These are phyloP conservation scores for Cystobasidium ongulense DNA, from an alignment of 768 basidiomycete genomes.

Conservation along the genomic window DNA sequence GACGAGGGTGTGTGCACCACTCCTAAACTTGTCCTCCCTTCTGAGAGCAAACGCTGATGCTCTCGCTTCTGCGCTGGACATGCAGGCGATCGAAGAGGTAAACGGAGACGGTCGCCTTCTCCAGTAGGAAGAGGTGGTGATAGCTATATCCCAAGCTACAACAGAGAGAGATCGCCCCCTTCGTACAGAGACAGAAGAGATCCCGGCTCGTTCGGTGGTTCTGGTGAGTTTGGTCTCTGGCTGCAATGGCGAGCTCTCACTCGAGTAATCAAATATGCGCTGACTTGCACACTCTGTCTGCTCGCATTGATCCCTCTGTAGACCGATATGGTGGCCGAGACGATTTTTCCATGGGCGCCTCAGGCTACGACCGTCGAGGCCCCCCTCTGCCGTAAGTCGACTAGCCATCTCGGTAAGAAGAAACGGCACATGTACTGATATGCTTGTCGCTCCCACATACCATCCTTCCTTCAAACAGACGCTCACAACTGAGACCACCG, in stretches of 20 bases:
- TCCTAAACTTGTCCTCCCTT: not conserved
- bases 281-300: no score
- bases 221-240: not conserved
- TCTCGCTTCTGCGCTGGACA: not conserved
- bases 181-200: slow-evolving; percentile 11
- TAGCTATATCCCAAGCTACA: slow-evolving; percentile 21
- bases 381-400: not conserved
- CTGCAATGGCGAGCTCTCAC: not conserved
- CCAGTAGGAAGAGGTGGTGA: slow-evolving; percentile 12
- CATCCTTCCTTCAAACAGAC: not conserved
- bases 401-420: not conserved
- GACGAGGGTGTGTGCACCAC: slow-evolving; percentile 13
- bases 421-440: not conserved
- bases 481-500: slow-evolving; percentile 31
- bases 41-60: not conserved
- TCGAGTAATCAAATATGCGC: no score
- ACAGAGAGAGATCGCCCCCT: slow-evolving; percentile 13
- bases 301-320: no score
- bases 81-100: slow-evolving; percentile 22
- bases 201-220: not conserved
- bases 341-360: not conserved
- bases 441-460: not conserved
- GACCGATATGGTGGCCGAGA: slow-evolving; percentile 25
- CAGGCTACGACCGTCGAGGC: slow-evolving; percentile 3
- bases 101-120: slow-evolving; percentile 16